These are phyloP conservation scores for Beauveria scarabaeidicola DNA, from an alignment of 2,329 filamentous ascomycete species.

Conservation along the genomic window DNA sequence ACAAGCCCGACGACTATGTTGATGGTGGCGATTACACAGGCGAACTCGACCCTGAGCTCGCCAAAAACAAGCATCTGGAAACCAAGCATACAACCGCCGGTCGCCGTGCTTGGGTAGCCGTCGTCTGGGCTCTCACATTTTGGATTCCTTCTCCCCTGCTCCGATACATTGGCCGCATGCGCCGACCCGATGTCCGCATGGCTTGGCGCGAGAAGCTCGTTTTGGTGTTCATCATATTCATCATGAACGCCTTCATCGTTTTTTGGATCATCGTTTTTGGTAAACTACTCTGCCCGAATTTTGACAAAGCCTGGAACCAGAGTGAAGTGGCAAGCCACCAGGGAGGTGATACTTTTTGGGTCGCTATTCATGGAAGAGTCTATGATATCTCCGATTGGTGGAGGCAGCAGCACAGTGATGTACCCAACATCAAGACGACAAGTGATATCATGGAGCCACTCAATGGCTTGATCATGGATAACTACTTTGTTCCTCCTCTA, in stretches of 20 bases:
- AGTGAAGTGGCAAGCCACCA: conserved; percentile 63
- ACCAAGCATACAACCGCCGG: conserved; percentile 54
- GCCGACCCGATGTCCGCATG: conserved; percentile 90
- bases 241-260: conserved; percentile 73
- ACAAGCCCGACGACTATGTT: conserved; percentile 68
- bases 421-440: conserved; percentile 45
- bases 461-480: conserved; percentile 68
- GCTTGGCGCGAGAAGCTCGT: conserved; percentile 96
- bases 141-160: conserved; percentile 88
- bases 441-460: conserved; percentile 64
- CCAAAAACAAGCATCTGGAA: conserved; percentile 66
- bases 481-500: conserved; percentile 79
- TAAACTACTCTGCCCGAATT: conserved; percentile 78
- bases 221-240: conserved; percentile 66
- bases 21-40: conserved; percentile 59
- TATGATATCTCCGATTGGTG: conserved; percentile 92
- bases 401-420: conserved; percentile 76
- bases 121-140: conserved; percentile 83
- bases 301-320: conserved; percentile 76
- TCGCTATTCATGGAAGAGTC: conserved; percentile 78
- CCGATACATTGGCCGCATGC: conserved; percentile 83
- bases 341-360: conserved; percentile 71
- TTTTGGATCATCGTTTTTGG: conserved; percentile 93
- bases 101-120: conserved; percentile 68
- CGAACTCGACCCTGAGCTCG: conserved; percentile 67